Conservation (phyloP, 768 basidiomycete genomes). For the Termitomyces sp. region DNA sequence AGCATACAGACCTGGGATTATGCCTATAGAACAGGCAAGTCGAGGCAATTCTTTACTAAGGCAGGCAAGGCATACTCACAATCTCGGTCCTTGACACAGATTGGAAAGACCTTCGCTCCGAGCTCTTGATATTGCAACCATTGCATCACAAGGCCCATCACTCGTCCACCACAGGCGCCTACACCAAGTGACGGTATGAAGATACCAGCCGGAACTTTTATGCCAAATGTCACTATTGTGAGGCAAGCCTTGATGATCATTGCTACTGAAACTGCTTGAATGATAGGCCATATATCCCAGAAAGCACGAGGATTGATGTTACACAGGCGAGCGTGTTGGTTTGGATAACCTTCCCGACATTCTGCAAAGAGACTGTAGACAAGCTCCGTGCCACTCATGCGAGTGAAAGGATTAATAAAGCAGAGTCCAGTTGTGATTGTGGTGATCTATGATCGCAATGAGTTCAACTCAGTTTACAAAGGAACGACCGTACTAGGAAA, state of each 20-base stretch:
- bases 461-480: not conserved
- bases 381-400: slow-evolving; percentile 94
- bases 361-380: slow-evolving; percentile 90
- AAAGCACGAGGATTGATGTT: slow-evolving; percentile 54
- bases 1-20: slow-evolving; percentile 88
- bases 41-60: not conserved
- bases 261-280: slow-evolving; percentile 63
- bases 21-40: slow-evolving; percentile 24
- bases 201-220: slow-evolving; percentile 88
- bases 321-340: slow-evolving; percentile 66
- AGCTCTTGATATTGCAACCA: slow-evolving; percentile 65
- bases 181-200: slow-evolving; percentile 96
- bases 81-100: slow-evolving; percentile 56
- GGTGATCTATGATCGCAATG: slow-evolving; percentile 51
- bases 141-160: slow-evolving; percentile 79
- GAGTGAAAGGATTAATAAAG: slow-evolving; percentile 85
- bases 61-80: slow-evolving; percentile 37
- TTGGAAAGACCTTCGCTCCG: slow-evolving; percentile 50
- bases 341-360: slow-evolving; percentile 54
- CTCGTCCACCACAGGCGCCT: slow-evolving; percentile 88
- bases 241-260: slow-evolving; percentile 77
- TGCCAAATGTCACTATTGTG: slow-evolving; percentile 89
- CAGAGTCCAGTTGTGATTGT: slow-evolving; percentile 69
- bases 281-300: slow-evolving; percentile 53
- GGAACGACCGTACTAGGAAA: slow-evolving; percentile 48